Evolutionary conservation across 2,329 filamentous ascomycete species (phyloP).

Genomic region (Davidsoniella eucalypti): DNA sequence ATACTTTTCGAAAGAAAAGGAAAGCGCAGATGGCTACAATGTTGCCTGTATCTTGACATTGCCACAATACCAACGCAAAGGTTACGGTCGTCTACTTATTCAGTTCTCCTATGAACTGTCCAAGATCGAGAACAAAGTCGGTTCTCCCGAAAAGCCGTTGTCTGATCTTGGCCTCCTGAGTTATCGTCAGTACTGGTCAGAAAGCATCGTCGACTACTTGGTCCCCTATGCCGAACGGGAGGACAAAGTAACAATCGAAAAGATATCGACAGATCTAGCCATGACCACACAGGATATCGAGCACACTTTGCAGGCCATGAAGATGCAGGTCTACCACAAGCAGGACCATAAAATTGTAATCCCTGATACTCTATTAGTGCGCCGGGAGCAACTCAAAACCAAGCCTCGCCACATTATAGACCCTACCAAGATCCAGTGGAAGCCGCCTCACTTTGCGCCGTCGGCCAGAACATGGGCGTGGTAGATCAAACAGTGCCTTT

Average conservation of each 20-base stretch:
- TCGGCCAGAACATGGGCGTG: conserved; percentile 89
- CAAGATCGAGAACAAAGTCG: conserved; percentile 86
- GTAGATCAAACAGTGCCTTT: conserved; percentile 29
- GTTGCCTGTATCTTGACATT: conserved; percentile 94
- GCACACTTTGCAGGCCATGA: conserved; percentile 81
- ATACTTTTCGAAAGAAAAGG: conserved; percentile 99
- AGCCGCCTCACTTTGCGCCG: conserved; percentile 85
- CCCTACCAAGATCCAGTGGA: conserved; percentile 72
- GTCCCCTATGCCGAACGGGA: conserved; percentile 51
- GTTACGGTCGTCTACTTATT: conserved; percentile 83
- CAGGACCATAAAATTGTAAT: conserved; percentile 93
- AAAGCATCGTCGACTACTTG: conserved; percentile 80
- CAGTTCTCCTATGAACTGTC: conserved; percentile 96
- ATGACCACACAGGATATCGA: conserved; percentile 98
- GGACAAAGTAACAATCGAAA: conserved; percentile 68
- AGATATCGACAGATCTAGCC: conserved; percentile 59
- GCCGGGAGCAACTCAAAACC: conserved; percentile 61
- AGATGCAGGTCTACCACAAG: conserved; percentile 92
- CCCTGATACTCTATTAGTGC: conserved; percentile 64
- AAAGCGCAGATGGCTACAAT: conserved; percentile 92
- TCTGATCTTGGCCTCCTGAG: conserved; percentile 85
- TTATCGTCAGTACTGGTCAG: conserved; percentile 95
- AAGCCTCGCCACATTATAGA: conserved; percentile 69
- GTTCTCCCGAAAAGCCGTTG: conserved; percentile 90
- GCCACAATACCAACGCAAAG: conserved; percentile 89